Conservation (phyloP, 73 alveolate genomes). For the Stentor roeselii region DNA sequence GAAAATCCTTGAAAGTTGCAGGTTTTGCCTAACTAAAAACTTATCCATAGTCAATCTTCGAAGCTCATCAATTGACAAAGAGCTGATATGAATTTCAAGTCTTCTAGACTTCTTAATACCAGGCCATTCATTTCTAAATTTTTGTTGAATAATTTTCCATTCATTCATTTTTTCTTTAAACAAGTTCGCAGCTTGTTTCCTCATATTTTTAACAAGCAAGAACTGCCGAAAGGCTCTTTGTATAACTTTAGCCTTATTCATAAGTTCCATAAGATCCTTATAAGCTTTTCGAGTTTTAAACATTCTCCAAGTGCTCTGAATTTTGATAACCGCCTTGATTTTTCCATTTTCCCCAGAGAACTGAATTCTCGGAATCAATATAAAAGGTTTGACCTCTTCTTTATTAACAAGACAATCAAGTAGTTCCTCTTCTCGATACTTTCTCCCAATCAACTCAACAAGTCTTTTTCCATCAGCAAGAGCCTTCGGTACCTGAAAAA, state of each 20-base stretch:
- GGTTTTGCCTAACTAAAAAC: conserved; percentile 82
- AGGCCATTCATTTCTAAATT: conserved; percentile 89
- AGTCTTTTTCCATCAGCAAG: conserved; percentile 58
- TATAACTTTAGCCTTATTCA: conserved; percentile 57
- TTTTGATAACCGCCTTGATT: conserved; percentile 56
- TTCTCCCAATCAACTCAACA: conserved; percentile 22
- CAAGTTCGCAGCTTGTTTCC: conserved; percentile 50
- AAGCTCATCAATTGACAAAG: conserved; percentile 75
- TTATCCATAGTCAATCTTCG: conserved; percentile 88
- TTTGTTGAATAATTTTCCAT: conserved; percentile 78
- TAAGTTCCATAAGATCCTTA: conserved; percentile 49
- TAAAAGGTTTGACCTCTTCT: conserved; percentile 51
- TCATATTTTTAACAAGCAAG: conserved; percentile 53
- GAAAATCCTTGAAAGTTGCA: conserved; percentile 87
- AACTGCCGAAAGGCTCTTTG: conserved; percentile 56
- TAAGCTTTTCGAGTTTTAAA: conserved; percentile 65
- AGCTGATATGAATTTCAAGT: conserved; percentile 85
- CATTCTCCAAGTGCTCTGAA: conserved; percentile 67
- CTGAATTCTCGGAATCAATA: conserved; percentile 63
- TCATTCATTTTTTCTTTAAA: conserved; percentile 55
- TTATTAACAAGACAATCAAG: conserved; percentile 63
- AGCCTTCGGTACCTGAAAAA: conserved; percentile 53
- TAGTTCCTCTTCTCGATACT: conserved; percentile 33
- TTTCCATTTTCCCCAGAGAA: conserved; percentile 70
- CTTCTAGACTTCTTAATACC: conserved; percentile 73